Evolutionary conservation across 805 yeast genomes (phyloP).

Genomic region (Wickerhamomyces mucosus): DNA sequence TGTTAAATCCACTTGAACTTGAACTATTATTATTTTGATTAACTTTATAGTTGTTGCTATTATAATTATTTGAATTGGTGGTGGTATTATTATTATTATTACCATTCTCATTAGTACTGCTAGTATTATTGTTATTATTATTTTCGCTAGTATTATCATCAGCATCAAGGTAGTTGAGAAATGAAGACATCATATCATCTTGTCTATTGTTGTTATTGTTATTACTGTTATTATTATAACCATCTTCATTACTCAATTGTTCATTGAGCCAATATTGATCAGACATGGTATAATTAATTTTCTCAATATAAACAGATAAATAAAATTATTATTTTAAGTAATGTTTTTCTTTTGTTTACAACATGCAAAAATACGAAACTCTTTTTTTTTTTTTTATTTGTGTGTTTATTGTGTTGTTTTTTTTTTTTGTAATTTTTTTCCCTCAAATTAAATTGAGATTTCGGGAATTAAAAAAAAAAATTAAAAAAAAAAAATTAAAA

Average conservation of each 20-base stretch:
- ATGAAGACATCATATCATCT: slow-evolving; percentile 32
- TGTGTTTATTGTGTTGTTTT: no score
- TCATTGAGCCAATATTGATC: slow-evolving; percentile 21
- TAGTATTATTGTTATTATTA: slow-evolving; percentile 6
- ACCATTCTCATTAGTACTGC: slow-evolving; percentile 16
- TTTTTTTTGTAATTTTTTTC: no score
- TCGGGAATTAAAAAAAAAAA: no score
- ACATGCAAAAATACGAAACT: background rate
- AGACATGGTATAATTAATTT: slow-evolving; percentile 8
- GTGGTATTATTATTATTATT: slow-evolving; percentile 1
- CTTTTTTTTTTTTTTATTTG: background rate
- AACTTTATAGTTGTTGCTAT: background rate
- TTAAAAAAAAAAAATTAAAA: no score
- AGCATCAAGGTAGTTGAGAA: slow-evolving; percentile 39
- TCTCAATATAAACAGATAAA: background rate
- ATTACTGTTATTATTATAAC: slow-evolving; percentile 10
- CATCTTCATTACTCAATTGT: slow-evolving; percentile 18
- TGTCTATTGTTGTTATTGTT: slow-evolving; percentile 9
- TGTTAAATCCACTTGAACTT: slow-evolving; percentile 7
- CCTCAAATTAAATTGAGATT: no score
- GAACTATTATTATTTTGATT: background rate
- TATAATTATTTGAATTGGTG: slow-evolving; percentile 1
- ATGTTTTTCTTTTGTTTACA: background rate
- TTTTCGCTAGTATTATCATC: slow-evolving; percentile 5
- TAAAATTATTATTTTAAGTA: background rate